phyloP scores from a whole-genome alignment of 345 rosid species.

The Leavenworthia alabamica region DNA sequence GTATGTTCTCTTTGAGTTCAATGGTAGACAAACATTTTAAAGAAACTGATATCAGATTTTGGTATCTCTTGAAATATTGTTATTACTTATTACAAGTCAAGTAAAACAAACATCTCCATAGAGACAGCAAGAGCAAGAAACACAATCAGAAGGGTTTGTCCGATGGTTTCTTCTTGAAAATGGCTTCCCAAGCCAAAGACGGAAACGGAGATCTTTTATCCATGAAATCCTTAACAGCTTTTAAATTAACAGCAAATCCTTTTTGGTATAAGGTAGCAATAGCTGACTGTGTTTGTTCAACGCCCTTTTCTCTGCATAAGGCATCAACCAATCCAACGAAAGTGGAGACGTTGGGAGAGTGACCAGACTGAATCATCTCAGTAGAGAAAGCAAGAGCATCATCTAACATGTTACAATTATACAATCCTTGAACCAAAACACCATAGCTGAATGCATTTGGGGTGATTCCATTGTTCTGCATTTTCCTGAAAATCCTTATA shows the following conservation, averaged over 20 bases:
- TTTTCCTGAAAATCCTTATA: constrained; percentile 74
- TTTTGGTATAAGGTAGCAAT: constrained; percentile 45
- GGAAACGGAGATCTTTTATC: constrained; percentile 63
- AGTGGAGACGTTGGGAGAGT: constrained; percentile 69
- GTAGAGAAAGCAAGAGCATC: constrained; percentile 53
- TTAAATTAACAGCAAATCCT: constrained; percentile 58
- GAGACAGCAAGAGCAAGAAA: neutral
- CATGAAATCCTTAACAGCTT: constrained; percentile 68
- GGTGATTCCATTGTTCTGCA: constrained; percentile 55
- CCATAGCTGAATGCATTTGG: constrained; percentile 70
- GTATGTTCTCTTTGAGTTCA: too few relatives aligned
- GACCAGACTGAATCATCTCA: constrained; percentile 86
- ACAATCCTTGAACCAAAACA: constrained; percentile 64
- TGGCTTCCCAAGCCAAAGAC: constrained; percentile 61
- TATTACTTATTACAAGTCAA: too few relatives aligned
- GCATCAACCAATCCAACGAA: constrained; percentile 84
- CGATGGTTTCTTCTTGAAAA: constrained; percentile 52
- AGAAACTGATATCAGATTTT: neutral
- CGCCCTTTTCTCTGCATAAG: constrained; percentile 55
- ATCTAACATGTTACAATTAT: constrained; percentile 41
- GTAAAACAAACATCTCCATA: neutral
- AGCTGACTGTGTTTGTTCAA: constrained; percentile 47
- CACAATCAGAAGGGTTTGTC: constrained; percentile 27
- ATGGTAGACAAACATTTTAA: too few relatives aligned
- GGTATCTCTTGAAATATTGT: neutral